Evolutionary conservation across 2,329 filamentous ascomycete genomes (phyloP).

Genomic region (Pochonia chlamydosporia): DNA sequence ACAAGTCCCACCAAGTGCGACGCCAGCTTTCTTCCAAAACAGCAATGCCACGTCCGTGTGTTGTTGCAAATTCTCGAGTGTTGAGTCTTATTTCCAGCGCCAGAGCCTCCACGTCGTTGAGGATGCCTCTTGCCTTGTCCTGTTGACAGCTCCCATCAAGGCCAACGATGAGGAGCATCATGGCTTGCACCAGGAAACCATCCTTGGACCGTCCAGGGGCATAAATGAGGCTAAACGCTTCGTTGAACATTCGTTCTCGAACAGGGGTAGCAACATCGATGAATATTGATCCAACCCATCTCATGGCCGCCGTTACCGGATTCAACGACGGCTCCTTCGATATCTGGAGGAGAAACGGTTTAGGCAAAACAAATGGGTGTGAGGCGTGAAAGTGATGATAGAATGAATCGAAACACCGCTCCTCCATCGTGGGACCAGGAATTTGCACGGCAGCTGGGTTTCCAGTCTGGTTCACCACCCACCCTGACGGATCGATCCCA

Average conservation of each 20-base stretch:
- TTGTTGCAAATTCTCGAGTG: constrained; percentile 57
- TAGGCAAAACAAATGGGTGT: constrained; percentile 54
- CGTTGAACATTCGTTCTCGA: constrained; percentile 48
- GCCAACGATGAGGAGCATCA: constrained; percentile 70
- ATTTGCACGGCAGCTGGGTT: constrained; percentile 12
- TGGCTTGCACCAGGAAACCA: constrained; percentile 67
- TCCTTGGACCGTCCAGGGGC: constrained; percentile 41
- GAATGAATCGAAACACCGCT: constrained; percentile 52
- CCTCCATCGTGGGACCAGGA: constrained; percentile 32
- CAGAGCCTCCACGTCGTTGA: constrained; percentile 62
- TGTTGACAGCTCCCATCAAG: constrained; percentile 73
- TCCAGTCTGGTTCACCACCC: constrained; percentile 11
- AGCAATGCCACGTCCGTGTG: constrained; percentile 57
- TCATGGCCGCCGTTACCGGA: constrained; percentile 47
- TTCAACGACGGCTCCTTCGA: constrained; percentile 42
- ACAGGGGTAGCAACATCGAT: constrained; percentile 38
- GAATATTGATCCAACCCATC: constrained; percentile 52
- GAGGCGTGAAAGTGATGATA: constrained; percentile 52
- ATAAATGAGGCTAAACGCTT: constrained; percentile 47
- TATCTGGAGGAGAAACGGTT: constrained; percentile 41
- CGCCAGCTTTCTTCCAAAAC: constrained; percentile 78
- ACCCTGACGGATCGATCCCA: constrained; percentile 16
- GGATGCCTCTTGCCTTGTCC: constrained; percentile 59
- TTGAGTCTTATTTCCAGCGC: constrained; percentile 75
- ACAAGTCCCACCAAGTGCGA: constrained; percentile 85